A percentile compares a stretch with the other conserved stretches of the same genome.
phyloP scores from a whole-genome alignment of 1,284 basidiomycete species.

The Ceratobasidium theobromae region DNA sequence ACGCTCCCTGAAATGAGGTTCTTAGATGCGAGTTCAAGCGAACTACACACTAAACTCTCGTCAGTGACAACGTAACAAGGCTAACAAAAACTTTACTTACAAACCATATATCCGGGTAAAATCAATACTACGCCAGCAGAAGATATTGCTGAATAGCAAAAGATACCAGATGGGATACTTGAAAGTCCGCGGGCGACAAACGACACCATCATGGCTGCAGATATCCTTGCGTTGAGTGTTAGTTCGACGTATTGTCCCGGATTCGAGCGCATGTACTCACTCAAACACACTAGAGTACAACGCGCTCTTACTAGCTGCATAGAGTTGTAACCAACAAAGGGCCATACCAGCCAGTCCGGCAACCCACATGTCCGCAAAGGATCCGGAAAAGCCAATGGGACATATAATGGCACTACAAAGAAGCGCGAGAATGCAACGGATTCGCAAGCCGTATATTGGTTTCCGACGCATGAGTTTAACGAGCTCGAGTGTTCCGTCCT shows the following conservation, averaged over 20 bases:
- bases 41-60: slow-evolving; percentile 67
- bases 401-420: slow-evolving; percentile 72
- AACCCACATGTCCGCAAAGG: slow-evolving; percentile 79
- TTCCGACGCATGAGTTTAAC: slow-evolving; percentile 54
- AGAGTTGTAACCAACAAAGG: slow-evolving; percentile 68
- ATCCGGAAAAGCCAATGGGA: slow-evolving; percentile 81
- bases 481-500: slow-evolving; percentile 59
- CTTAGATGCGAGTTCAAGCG: slow-evolving; percentile 83
- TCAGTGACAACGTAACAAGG: slow-evolving; percentile 24
- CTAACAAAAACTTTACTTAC: slow-evolving; percentile 4
- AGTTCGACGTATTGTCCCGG: slow-evolving; percentile 34
- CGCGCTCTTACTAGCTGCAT: slow-evolving; percentile 68
- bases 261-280: slow-evolving; percentile 52
- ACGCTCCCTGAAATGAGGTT: slow-evolving; percentile 86
- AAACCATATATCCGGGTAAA: slow-evolving; percentile 52
- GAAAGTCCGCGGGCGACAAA: slow-evolving; percentile 77
- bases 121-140: slow-evolving; percentile 80
- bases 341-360: slow-evolving; percentile 67
- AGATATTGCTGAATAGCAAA: slow-evolving; percentile 86
- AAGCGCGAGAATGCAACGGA: slow-evolving; percentile 68
- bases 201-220: slow-evolving; percentile 76
- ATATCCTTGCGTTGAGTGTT: slow-evolving; percentile 57
- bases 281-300: slow-evolving; percentile 88
- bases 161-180: slow-evolving; percentile 68
- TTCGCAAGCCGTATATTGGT: slow-evolving; percentile 58